These are phyloP conservation scores for Chiua virens DNA, from an alignment of 768 basidiomycete species.

Conservation along the genomic window DNA sequence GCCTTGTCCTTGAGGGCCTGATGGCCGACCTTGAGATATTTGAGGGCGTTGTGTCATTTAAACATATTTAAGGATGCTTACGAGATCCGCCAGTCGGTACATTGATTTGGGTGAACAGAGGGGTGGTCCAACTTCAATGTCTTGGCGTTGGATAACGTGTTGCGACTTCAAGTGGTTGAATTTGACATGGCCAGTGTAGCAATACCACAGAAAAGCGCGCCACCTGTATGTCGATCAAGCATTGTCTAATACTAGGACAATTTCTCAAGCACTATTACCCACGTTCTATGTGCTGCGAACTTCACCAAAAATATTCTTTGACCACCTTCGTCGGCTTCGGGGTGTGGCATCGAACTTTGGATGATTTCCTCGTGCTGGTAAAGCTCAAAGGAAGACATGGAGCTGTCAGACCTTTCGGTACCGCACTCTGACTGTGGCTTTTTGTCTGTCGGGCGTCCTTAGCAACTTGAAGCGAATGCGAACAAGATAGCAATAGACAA, in stretches of 20 bases:
- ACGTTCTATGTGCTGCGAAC: conserved; percentile 14
- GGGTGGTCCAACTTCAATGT: conserved; percentile 4
- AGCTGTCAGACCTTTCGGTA: neutral
- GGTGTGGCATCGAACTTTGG: no score
- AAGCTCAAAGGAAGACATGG: conserved; percentile 12
- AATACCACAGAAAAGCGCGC: conserved; percentile 17
- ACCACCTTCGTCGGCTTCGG: no score
- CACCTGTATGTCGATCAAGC: conserved; percentile 3
- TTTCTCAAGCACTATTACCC: neutral
- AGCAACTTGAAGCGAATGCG: neutral
- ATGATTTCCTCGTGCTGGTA: neutral
- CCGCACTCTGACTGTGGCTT: neutral
- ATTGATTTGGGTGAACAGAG: conserved; percentile 38
- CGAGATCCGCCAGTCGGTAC: conserved; percentile 36
- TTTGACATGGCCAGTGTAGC: conserved; percentile 16
- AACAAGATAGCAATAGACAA: neutral
- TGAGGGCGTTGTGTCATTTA: neutral
- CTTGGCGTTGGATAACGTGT: neutral
- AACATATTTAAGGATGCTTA: conserved; percentile 1
- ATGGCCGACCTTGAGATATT: conserved; percentile 10
- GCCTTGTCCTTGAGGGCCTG: conserved; percentile 17
- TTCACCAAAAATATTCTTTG: neutral
- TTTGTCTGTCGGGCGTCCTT: neutral
- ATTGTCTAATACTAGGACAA: neutral
- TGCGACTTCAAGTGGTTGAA: conserved; percentile 16